Percentiles rank a stretch among this genome's conserved stretches.
These are phyloP conservation scores for Cyphellophora attinorum DNA, from an alignment of 2,329 filamentous ascomycete species.

Conservation along the genomic window DNA sequence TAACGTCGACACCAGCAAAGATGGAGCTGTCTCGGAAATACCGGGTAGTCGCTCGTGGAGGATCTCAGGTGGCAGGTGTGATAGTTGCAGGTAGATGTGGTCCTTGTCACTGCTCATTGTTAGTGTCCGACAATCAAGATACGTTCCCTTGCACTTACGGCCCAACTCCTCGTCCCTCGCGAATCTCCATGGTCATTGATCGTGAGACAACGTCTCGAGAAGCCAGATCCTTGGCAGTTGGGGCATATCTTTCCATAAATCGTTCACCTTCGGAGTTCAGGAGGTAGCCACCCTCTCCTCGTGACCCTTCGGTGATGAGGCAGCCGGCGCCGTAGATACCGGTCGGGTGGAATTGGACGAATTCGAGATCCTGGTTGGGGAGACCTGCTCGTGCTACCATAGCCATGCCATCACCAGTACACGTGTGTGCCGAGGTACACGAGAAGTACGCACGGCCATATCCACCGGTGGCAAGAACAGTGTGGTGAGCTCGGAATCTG, in stretches of 20 bases:
- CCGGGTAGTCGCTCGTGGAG: slow-evolving; percentile 93
- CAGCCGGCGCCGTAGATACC: slow-evolving; percentile 98
- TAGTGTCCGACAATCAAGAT: too few relatives aligned
- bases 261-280: slow-evolving; percentile 96
- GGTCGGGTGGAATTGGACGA: slow-evolving; percentile 98
- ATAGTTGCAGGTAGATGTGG: slow-evolving; percentile 96
- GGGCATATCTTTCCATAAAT: slow-evolving; percentile 98
- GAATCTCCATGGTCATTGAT: slow-evolving; percentile 97
- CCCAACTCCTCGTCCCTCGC: slow-evolving; percentile 92
- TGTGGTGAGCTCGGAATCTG: slow-evolving; percentile 93
- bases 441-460: slow-evolving; percentile 98
- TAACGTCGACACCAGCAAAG: slow-evolving; percentile 93
- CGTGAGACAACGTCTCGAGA: slow-evolving; percentile 93
- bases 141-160: too few relatives aligned
- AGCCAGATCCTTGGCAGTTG: slow-evolving; percentile 94
- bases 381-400: slow-evolving; percentile 98
- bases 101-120: too few relatives aligned
- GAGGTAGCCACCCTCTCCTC: slow-evolving; percentile 96
- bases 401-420: slow-evolving; percentile 97
- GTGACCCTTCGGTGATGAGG: slow-evolving; percentile 93
- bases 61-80: slow-evolving; percentile 83
- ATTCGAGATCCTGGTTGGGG: slow-evolving; percentile 97
- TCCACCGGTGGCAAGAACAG: slow-evolving; percentile 89
- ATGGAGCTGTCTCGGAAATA: slow-evolving; percentile 99
- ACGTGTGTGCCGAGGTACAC: slow-evolving; percentile 96